These are phyloP conservation scores for Xylariaceae sp. DNA, from an alignment of 2,329 filamentous ascomycete genomes.

Conservation along the genomic window DNA sequence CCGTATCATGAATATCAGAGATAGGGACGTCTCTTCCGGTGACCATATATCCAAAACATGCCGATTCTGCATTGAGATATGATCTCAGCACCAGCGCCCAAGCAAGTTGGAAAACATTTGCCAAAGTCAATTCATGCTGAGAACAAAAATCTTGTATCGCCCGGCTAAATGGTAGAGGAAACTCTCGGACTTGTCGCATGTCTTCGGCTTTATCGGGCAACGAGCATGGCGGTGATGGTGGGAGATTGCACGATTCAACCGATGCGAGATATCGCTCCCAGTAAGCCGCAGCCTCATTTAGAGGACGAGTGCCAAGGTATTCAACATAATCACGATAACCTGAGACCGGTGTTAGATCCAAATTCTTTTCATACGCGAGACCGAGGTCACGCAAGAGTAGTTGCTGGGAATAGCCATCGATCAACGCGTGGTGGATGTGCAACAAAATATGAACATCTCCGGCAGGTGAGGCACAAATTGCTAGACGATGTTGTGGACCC, in stretches of 20 bases:
- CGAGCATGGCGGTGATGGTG: not conserved
- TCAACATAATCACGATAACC: constrained; percentile 3
- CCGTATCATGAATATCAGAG: not conserved
- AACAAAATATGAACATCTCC: constrained; percentile 6
- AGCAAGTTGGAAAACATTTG: constrained; percentile 10
- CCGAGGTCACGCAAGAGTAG: constrained; percentile 7
- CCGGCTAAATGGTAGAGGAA: not conserved
- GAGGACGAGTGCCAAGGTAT: not conserved
- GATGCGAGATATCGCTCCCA: constrained; percentile 5
- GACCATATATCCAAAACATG: constrained; percentile 12
- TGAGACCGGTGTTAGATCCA: not conserved
- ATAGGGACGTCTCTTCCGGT: constrained; percentile 8
- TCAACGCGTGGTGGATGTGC: constrained; percentile 8
- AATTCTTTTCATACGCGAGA: constrained; percentile 4
- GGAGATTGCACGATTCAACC: constrained; percentile 4
- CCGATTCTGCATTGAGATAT: not conserved
- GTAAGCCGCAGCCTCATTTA: not conserved
- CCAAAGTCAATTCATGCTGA: constrained; percentile 1
- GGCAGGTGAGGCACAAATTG: constrained; percentile 1
- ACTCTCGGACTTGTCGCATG: not conserved
- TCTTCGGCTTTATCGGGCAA: not conserved
- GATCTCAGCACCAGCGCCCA: constrained; percentile 7
- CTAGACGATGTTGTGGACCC: constrained; percentile 6
- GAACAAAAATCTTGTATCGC: not conserved
- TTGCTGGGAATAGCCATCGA: constrained; percentile 5